phyloP scores from a whole-genome alignment of 345 rosid species.

The Eucalyptus regnans region DNA sequence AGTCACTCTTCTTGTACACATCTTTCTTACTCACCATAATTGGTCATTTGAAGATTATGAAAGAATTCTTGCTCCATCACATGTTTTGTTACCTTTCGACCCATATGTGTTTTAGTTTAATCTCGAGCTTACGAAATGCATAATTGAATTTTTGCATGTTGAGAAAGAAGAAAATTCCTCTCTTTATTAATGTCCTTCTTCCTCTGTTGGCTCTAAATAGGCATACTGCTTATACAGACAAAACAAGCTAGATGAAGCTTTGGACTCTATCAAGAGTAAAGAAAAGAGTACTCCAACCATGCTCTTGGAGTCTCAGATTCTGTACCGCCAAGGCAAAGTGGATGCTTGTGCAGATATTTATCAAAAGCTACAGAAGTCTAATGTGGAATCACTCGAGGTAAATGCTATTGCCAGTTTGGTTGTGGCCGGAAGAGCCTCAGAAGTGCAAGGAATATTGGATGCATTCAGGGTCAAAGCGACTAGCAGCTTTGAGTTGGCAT shows the following conservation, averaged over 20 bases:
- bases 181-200: background rate
- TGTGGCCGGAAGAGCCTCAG: constrained; percentile 66
- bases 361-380: constrained; percentile 44
- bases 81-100: background rate
- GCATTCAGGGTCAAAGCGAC: constrained; percentile 56
- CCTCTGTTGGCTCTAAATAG: constrained; percentile 13
- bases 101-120: background rate
- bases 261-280: constrained; percentile 35
- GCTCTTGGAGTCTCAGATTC: constrained; percentile 82
- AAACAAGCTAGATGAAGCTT: constrained; percentile 74
- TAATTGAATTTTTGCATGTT: background rate
- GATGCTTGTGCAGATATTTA: constrained; percentile 63
- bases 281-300: constrained; percentile 38
- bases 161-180: background rate
- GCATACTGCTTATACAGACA: constrained; percentile 93
- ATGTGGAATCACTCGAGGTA: constrained; percentile 49
- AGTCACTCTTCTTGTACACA: background rate
- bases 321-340: constrained; percentile 63
- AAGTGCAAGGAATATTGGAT: constrained; percentile 63
- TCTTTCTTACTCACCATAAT: background rate
- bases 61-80: background rate
- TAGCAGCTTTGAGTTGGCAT: constrained; percentile 77
- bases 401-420: constrained; percentile 69
- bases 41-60: background rate
- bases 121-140: background rate